Base-by-base conservation (phyloP, 1,139 yeast species). In the Zygosaccharomyces sapae region DNA sequence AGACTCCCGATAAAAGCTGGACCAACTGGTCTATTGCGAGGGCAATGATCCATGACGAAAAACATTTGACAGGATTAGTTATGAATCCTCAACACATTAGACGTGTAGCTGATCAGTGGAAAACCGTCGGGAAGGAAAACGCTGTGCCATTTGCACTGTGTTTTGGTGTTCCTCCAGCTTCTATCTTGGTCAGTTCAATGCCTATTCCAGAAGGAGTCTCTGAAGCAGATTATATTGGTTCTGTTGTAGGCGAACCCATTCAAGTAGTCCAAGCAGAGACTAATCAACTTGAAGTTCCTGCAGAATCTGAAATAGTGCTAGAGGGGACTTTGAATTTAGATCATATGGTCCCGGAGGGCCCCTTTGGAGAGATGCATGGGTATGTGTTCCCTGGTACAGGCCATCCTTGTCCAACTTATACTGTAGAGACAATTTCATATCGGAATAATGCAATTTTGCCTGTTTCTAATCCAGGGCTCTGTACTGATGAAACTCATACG, bases 151-250 rank as follows among this genome's bases (percentile, higher is more conserved):
- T 50, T 33, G 55, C 55, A 3, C 46, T 59, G 33, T 52, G 57
- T 38, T 59, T 59, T 44, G 63, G 63, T 41, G 62, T 56, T 10
- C 63, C 61, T 9, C 61, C 62, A 4, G 61, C 61, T n/a, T 59
- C 61, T 10, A 57, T 58, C 18, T 37, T 58, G 30, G 57, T 53
- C 4, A 45, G 54, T 24, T 56, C 61, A 8, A 56, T 58, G 61
- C 59, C 63, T n/a, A 52, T 59, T 12, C 61, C 63, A 3, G 61
- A 46, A 8, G 57, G 56, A 4, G 56, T 37, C n/a, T 43, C 52
- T 18, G 63, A 57, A 48, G 44, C 49, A 2, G 62, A 58, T 16
- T 57, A 52, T 44, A 46, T 56, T 30, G 60, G 62, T 22, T 58
- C 60, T 6, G 27, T 57, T 7, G 45, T 55, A 10, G 61, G 62